These are phyloP conservation scores for Epichloe festucae DNA, from an alignment of 2,329 filamentous ascomycete genomes.

Conservation along the genomic window DNA sequence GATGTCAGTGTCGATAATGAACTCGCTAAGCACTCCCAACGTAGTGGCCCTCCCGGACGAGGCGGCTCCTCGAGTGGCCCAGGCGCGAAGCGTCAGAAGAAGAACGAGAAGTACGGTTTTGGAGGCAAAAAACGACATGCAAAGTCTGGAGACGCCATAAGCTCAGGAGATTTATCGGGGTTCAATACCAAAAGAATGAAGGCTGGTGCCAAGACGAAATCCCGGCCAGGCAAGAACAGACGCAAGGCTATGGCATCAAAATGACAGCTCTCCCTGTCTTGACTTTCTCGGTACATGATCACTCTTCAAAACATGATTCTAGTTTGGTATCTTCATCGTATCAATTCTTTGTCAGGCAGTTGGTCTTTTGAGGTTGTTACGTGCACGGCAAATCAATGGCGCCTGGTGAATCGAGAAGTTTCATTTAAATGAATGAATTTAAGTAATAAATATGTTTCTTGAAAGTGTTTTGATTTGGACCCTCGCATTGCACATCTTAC, in stretches of 20 bases:
- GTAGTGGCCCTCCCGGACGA: conserved; percentile 26
- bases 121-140: conserved; percentile 86
- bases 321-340: neutral
- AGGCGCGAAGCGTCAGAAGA: conserved; percentile 69
- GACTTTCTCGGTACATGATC: neutral
- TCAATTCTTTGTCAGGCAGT: neutral
- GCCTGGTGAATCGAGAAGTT: too few species aligned
- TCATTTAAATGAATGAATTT: too few species aligned
- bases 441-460: too few species aligned
- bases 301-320: neutral
- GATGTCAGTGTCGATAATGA: conserved; percentile 73
- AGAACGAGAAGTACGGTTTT: conserved; percentile 88
- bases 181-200: conserved; percentile 85
- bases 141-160: conserved; percentile 83
- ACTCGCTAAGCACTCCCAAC: conserved; percentile 28
- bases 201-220: conserved; percentile 30
- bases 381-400: too few species aligned
- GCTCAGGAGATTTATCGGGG: conserved; percentile 64
- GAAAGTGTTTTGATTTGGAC: too few species aligned
- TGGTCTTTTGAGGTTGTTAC: too few species aligned
- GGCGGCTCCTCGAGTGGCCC: conserved; percentile 8
- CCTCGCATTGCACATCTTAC: too few species aligned
- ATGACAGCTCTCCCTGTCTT: conserved; percentile 4
- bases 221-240: conserved; percentile 38
- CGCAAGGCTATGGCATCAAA: conserved; percentile 29